These are phyloP conservation scores for Neohortaea acidophila DNA, from an alignment of 495 filamentous ascomycete genomes.

Conservation along the genomic window DNA sequence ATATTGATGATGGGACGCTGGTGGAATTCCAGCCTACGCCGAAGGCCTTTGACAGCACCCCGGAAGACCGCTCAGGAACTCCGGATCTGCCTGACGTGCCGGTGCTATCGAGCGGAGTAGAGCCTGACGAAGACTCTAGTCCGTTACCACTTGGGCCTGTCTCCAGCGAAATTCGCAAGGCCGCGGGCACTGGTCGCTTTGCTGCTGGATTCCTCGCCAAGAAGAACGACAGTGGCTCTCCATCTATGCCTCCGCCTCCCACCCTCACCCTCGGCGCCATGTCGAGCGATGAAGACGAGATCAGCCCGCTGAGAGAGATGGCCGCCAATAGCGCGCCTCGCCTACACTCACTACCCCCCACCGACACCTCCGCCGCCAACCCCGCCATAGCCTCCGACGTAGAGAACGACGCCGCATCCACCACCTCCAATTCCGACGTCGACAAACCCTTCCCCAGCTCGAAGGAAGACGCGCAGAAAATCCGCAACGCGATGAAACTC, in stretches of 20 bases:
- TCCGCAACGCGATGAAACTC: conserved; percentile 51
- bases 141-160: conserved; percentile 36
- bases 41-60: conserved; percentile 39
- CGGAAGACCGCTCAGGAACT: conserved; percentile 24
- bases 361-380: conserved; percentile 30
- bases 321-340: conserved; percentile 44
- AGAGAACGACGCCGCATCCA: conserved; percentile 31
- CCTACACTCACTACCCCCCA: conserved; percentile 37
- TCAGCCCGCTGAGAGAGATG: conserved; percentile 49
- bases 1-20: conserved; percentile 59
- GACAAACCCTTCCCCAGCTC: conserved; percentile 21
- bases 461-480: conserved; percentile 38
- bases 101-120: conserved; percentile 1
- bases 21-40: conserved; percentile 86
- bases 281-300: conserved; percentile 46
- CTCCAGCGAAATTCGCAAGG: conserved; percentile 28
- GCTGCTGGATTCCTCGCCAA: conserved; percentile 83
- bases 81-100: conserved; percentile 23
- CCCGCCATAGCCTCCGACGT: conserved; percentile 25
- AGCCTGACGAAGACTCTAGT: conserved; percentile 31
- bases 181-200: conserved; percentile 52
- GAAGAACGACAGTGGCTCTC: conserved; percentile 43
- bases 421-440: conserved; percentile 27
- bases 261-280: conserved; percentile 21
- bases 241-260: conserved; percentile 29